A percentile compares a stretch with the other conserved stretches of the same genome.
These are phyloP conservation scores for Pseudogymnoascus sp. DNA, from an alignment of 2,329 filamentous ascomycete species.

Conservation along the genomic window DNA sequence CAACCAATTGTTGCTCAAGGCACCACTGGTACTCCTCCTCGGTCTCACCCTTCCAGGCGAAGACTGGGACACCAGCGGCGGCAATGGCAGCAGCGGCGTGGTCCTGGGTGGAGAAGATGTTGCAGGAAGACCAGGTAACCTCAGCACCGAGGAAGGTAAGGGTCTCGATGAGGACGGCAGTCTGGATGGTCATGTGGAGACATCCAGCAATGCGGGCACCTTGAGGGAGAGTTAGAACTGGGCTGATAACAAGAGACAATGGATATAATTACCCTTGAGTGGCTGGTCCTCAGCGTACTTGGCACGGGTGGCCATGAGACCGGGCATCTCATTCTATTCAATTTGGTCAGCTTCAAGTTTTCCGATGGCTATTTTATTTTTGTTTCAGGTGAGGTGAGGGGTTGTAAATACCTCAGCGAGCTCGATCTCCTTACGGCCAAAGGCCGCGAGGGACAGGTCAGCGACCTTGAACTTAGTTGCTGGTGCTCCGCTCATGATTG, in stretches of 20 bases:
- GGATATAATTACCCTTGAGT: constrained; percentile 49
- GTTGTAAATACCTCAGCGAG: constrained; percentile 60
- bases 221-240: neutral
- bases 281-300: constrained; percentile 94
- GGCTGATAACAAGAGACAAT: constrained; percentile 20
- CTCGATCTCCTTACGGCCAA: constrained; percentile 98
- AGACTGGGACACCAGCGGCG: constrained; percentile 82
- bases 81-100: constrained; percentile 97
- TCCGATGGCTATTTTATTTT: neutral
- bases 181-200: constrained; percentile 99
- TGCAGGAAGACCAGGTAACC: constrained; percentile 98
- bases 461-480: constrained; percentile 75
- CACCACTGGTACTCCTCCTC: constrained; percentile 99
- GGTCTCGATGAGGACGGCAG: constrained; percentile 97
- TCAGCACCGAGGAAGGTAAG: constrained; percentile 89
- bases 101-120: constrained; percentile 99
- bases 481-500: constrained; percentile 11
- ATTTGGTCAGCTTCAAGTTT: constrained; percentile 3
- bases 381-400: neutral
- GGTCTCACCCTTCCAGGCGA: constrained; percentile 74
- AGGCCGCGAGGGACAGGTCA: constrained; percentile 94
- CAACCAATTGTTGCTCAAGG: constrained; percentile 91
- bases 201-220: constrained; percentile 92
- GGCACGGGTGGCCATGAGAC: constrained; percentile 87
- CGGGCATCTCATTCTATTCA: constrained; percentile 73